Conservation (phyloP, 768 basidiomycete species). For the Lyophyllum shimeji region DNA sequence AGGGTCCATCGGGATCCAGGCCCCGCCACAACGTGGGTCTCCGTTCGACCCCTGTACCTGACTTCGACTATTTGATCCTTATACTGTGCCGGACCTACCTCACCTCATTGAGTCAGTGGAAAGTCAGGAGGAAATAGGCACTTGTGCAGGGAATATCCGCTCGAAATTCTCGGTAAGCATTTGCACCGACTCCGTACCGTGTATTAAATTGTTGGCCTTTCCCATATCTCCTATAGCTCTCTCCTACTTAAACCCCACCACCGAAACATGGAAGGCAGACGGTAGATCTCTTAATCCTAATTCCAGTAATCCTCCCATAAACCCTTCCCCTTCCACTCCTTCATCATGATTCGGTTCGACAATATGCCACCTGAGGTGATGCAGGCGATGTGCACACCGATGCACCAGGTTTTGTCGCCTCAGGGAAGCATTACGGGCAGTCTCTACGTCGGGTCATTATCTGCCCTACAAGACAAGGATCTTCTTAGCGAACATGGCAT, state of each 20-base stretch:
- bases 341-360: constrained; percentile 76
- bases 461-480: constrained; percentile 56
- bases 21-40: constrained; percentile 11
- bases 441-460: constrained; percentile 68
- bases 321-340: not conserved
- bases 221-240: constrained; percentile 17
- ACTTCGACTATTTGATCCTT: constrained; percentile 5
- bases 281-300: constrained; percentile 7
- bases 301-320: not conserved
- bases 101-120: constrained; percentile 11
- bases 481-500: constrained; percentile 49
- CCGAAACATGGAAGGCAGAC: constrained; percentile 13
- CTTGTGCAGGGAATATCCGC: constrained; percentile 9
- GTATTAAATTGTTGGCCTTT: constrained; percentile 11
- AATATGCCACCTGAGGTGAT: constrained; percentile 71
- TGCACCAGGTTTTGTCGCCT: constrained; percentile 68
- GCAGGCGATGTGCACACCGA: constrained; percentile 84
- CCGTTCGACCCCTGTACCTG: constrained; percentile 17
- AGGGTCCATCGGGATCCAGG: constrained; percentile 6
- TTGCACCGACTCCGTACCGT: constrained; percentile 11
- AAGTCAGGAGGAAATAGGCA: constrained; percentile 9
- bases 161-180: constrained; percentile 19
- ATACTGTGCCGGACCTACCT: constrained; percentile 10
- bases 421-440: constrained; percentile 38
- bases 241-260: constrained; percentile 19